Evolutionary conservation across 345 rosid genomes (phyloP).

Genomic region (Luvunga scandens): DNA sequence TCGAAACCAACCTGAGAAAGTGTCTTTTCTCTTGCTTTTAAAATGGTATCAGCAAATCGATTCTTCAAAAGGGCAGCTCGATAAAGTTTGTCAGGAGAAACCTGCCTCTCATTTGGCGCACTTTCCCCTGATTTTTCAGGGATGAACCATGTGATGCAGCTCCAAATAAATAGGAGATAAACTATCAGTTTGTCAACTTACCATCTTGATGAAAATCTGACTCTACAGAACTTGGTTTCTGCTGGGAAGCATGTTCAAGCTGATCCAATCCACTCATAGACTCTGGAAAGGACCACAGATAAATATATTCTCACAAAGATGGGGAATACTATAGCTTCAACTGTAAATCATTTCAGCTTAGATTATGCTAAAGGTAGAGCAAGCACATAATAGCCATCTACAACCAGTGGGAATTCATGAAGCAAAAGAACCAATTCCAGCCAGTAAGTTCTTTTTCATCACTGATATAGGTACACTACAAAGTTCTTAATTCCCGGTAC

Average conservation of each 20-base stretch:
- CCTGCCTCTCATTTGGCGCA: conserved; percentile 62
- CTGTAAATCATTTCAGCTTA: not conserved
- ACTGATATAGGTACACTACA: not conserved
- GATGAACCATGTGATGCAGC: conserved; percentile 35
- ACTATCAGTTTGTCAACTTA: conserved; percentile 39
- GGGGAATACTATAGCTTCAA: not conserved
- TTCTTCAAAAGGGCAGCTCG: conserved; percentile 80
- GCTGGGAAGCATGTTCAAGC: conserved; percentile 51
- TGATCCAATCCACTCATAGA: conserved; percentile 51
- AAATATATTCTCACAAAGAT: not conserved
- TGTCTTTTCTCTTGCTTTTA: conserved; percentile 88
- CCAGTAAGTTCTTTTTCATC: not conserved
- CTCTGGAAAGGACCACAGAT: conserved; percentile 36
- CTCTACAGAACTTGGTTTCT: conserved; percentile 52
- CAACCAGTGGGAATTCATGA: not conserved
- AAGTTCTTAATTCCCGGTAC: not conserved
- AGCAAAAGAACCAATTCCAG: not conserved
- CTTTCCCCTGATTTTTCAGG: conserved; percentile 61
- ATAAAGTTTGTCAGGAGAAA: conserved; percentile 73
- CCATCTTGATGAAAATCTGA: conserved; percentile 69
- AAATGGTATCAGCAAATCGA: conserved; percentile 91
- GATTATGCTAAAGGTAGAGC: not conserved
- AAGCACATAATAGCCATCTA: not conserved
- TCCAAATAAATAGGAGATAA: conserved; percentile 23
- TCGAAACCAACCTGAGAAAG: conserved; percentile 62